These are phyloP conservation scores for Xylaria sp. DNA, from an alignment of 2,329 filamentous ascomycete species.

Conservation along the genomic window DNA sequence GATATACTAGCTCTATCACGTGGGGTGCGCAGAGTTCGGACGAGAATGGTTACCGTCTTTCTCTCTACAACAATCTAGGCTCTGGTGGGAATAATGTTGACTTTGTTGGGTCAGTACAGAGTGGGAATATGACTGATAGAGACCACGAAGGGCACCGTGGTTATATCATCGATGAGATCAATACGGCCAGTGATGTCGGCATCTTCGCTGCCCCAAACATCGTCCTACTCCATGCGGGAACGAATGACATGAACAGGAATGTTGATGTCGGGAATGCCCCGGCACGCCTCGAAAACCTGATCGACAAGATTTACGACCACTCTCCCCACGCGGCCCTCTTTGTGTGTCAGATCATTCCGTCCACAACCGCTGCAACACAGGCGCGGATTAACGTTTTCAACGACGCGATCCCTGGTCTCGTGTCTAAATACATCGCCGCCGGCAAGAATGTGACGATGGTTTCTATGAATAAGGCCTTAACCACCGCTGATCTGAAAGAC, in stretches of 20 bases:
- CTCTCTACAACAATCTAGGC: not conserved
- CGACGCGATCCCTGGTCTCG: not conserved
- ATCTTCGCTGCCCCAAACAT: constrained; percentile 14
- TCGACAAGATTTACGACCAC: constrained; percentile 4
- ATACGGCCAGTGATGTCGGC: not conserved
- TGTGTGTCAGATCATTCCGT: constrained; percentile 15
- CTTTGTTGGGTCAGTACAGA: not conserved
- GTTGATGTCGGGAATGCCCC: not conserved
- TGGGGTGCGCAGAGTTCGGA: constrained; percentile 10
- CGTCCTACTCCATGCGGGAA: constrained; percentile 19
- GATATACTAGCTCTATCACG: constrained; percentile 13
- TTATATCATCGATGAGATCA: constrained; percentile 7
- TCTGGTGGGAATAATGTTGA: constrained; percentile 10
- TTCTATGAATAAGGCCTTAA: constrained; percentile 4
- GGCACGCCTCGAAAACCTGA: constrained; percentile 3
- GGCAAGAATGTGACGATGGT: constrained; percentile 12
- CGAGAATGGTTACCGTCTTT: constrained; percentile 5
- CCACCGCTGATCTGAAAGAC: constrained; percentile 3
- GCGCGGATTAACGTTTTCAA: constrained; percentile 15
- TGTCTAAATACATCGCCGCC: not conserved
- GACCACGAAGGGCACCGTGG: constrained; percentile 22
- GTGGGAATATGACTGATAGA: not conserved
- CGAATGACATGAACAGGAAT: constrained; percentile 6
- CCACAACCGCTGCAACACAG: not conserved
- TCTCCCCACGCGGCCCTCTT: constrained; percentile 5